Base-by-base conservation (phyloP, 768 basidiomycete species). In the Artomyces pyxidatus region DNA sequence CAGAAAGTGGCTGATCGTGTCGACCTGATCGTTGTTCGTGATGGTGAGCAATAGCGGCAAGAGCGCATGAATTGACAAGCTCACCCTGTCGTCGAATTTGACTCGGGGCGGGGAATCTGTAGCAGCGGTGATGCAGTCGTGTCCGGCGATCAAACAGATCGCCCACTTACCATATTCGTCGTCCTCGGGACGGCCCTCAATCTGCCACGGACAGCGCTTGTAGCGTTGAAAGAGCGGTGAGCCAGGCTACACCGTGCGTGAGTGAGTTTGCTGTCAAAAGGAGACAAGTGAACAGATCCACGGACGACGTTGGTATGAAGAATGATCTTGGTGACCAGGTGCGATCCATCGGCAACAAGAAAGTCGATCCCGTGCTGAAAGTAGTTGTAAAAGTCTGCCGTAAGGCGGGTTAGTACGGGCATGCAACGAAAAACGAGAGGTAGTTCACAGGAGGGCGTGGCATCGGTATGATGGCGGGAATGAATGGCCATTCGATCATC, bases 351-450 rank as follows among this genome's bases (percentile, higher is more conserved):
- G 21, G 81, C 85, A 16, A 96, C 74, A 25, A 94, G 74, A 54
- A 94, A 88, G 61, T 96, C 92, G 17, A 96, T 67, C 1, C 92
- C 92, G 59, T 91, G 81, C 56, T 92, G 86, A 57, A 94, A 91
- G 60, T 96, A 96, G 59, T 94, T 95, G 66, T 88, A 91, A 62
- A 92, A 91, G 64, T 91, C 88, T 90, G 52, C 2, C 35, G 43
- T 41, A n/a, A 32, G 49, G 44, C 50, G 40, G 49, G 30, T 49
- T 19, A 23, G 35, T 3, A 16, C 19, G 38, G 14, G 19, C 35
- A 42, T 19, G 21, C 26, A 45, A 21, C 28, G 7, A 19, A 14
- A 14, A 40, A n/a, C 21, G 23, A 48, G 38, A n/a, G 25, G 46
- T 22, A 70, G 51, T 56, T 75, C 80, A 77, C 53, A 77, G 72